Percentiles rank a stretch among this genome's conserved stretches.
phyloP scores from a whole-genome alignment of 2,329 filamentous ascomycete genomes.

The Hypoxylon sp. region DNA sequence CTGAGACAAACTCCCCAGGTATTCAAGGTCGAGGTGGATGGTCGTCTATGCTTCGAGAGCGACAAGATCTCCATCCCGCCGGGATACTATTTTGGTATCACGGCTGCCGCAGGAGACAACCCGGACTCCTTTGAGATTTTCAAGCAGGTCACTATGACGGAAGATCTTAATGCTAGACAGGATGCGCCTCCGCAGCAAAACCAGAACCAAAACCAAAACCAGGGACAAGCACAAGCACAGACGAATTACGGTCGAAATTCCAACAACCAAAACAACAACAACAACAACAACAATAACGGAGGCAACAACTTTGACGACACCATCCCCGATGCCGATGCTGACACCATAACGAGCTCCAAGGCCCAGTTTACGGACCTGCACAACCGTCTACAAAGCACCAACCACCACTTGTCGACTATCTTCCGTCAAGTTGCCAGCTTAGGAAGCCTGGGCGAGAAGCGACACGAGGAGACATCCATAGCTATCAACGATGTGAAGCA shows the following conservation, averaged over 20 bases:
- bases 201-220: conserved; percentile 48
- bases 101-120: conserved; percentile 86
- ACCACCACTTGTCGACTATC: conserved; percentile 72
- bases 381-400: conserved; percentile 78
- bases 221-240: conserved; percentile 44
- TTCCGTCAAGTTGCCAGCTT: conserved; percentile 64
- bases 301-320: conserved; percentile 51
- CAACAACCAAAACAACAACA: conserved; percentile 36
- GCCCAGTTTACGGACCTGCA: conserved; percentile 85
- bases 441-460: conserved; percentile 61
- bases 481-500: conserved; percentile 58
- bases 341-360: conserved; percentile 58
- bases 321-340: conserved; percentile 58
- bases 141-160: conserved; percentile 79
- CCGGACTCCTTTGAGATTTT: conserved; percentile 95
- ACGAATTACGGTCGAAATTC: conserved; percentile 40
- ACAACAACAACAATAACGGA: conserved; percentile 29
- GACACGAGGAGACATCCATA: conserved; percentile 62
- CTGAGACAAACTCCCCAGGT: conserved; percentile 69
- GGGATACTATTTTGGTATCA: conserved; percentile 87
- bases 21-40: conserved; percentile 84
- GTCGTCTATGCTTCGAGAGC: conserved; percentile 82
- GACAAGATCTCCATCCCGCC: conserved; percentile 79
- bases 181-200: conserved; percentile 45
- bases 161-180: conserved; percentile 50